A percentile compares a stretch with the other conserved stretches of the same genome.
Evolutionary conservation across 805 yeast species (phyloP).

Genomic region (Cyberlindnera mississippiensis): DNA sequence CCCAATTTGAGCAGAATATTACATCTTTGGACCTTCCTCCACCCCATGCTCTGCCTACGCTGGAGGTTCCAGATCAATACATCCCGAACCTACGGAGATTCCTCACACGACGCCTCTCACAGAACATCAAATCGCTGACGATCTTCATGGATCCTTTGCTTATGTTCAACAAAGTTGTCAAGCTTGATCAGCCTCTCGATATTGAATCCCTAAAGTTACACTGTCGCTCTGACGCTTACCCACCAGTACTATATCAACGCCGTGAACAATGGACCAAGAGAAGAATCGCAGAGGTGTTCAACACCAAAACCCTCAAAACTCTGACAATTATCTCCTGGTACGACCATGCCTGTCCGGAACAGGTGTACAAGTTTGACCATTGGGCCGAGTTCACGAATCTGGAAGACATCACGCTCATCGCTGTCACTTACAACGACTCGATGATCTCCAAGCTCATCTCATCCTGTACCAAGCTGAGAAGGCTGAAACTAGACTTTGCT

Average conservation of each 20-base stretch:
- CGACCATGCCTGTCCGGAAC: constrained; percentile 32
- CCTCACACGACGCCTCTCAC: constrained; percentile 24
- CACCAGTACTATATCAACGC: constrained; percentile 25
- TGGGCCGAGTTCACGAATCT: constrained; percentile 34
- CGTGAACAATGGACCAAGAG: constrained; percentile 20
- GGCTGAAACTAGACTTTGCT: constrained; percentile 39
- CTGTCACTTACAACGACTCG: constrained; percentile 32
- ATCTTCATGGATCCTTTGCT: constrained; percentile 37
- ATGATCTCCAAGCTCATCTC: constrained; percentile 31
- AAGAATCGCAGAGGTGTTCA: constrained; percentile 35
- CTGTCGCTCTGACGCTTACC: constrained; percentile 39
- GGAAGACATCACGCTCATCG: constrained; percentile 38
- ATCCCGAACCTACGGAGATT: constrained; percentile 29
- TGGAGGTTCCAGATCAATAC: constrained; percentile 19
- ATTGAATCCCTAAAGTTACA: constrained; percentile 37
- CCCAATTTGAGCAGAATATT: constrained; percentile 23
- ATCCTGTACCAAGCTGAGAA: constrained; percentile 29
- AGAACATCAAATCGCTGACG: constrained; percentile 24
- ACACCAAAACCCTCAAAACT: constrained; percentile 31
- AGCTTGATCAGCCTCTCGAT: constrained; percentile 28
- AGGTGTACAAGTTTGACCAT: constrained; percentile 33
- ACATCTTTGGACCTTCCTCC: constrained; percentile 28
- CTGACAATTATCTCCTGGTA: constrained; percentile 42
- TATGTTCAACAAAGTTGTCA: constrained; percentile 32
- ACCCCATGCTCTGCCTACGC: constrained; percentile 29